Base-by-base conservation (phyloP, 768 basidiomycete species). In the Lactarius quietus region DNA sequence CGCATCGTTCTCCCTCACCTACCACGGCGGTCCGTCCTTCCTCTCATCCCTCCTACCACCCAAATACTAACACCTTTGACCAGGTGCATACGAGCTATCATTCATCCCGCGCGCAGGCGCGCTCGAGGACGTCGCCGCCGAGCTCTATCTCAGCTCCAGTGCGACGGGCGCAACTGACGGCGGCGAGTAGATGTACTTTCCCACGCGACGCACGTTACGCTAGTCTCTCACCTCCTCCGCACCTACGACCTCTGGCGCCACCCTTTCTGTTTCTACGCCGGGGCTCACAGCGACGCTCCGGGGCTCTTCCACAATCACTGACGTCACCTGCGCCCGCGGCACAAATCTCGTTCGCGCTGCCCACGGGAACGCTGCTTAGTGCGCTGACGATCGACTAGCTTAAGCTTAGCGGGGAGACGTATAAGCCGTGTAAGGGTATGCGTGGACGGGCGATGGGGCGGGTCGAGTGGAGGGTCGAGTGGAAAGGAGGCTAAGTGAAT, bases 331-430 rank as follows among this genome's bases (percentile, higher is more conserved):
- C 91, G 6, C 90, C 85, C 61, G 87, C 92, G 3, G 80, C 95
- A 59, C 84, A 85, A 70, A 80, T 93, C 55, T 78, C 78, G n/a
- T 96, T 93, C 74, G 83, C 86, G 51, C 82, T 94, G 33, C 83
- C 86, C 26, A 83, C 79, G 56, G 70, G 90, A 71, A 17, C 65
- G 20, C 87, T 86, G 41, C 92, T 88, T 74, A 93, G 92, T 7
- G 82, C 89, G 23, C 78, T 96, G 55, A 92, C 90, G 71, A 87
- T 96, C 6, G 92, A 95, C 65, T 89, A 94, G 70, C 82, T 96
- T 52, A 92, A 33, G 33, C 33, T 4, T 8, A 33, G 8, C 4
- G 33, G 8, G 33, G 33, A 33, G 33, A 8, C 33, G 33, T 33
- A 8, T 33, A 33, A 33, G 33, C 33, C 8, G 8, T 8, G 33